Evolutionary conservation across 352 stramenopile genomes (phyloP), one percentile per base, ranked within the genome.

Genomic region (Blastocystis sp.): DNA sequence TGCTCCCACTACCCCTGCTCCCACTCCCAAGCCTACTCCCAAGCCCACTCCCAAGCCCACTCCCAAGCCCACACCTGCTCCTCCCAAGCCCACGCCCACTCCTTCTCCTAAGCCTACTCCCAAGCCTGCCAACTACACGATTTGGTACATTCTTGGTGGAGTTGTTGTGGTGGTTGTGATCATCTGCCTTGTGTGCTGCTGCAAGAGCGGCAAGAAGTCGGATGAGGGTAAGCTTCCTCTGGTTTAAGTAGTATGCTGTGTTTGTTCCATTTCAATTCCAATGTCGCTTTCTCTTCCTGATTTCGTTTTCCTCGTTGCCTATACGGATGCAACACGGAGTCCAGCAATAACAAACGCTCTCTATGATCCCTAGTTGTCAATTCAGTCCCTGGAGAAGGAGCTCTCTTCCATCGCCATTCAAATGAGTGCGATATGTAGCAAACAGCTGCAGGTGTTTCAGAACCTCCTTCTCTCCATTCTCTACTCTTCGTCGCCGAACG

Each of bases 101-200:
- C 66, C 74, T 59, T 52, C 53, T 66, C 23, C n/a, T 21, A 28
- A 28, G 34, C 74, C 74, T 48, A 84, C 74, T 59, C 28, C 34
- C 1, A 52, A 66, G 19, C 74, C 74, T 28, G 69, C 53, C 11
- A 84, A 62, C 53, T 28, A 67, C 23, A 70, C n/a, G 4, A 28
- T 34, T 19, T 23, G 65, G 21, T 69, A 28, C n/a, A 69, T 67
- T 19, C 21, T 84, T 69, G 56, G 65, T 43, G 74, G 48, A 52
- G 56, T 34, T 53, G 74, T 84, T 10, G 41, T 69, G 14, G 28
- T 84, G 5, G 74, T 84, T 5, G 28, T 84, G 23, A 21, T 84
- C 9, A 45, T 84, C 34, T n/a, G 45, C 41, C 23, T 67, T 40
- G 56, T 66, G 1, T 7, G 53, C 21, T 84, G 74, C 40, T 84